Evolutionary conservation across 306 rosid species (phyloP).

Genomic region (Quercus glauca): DNA sequence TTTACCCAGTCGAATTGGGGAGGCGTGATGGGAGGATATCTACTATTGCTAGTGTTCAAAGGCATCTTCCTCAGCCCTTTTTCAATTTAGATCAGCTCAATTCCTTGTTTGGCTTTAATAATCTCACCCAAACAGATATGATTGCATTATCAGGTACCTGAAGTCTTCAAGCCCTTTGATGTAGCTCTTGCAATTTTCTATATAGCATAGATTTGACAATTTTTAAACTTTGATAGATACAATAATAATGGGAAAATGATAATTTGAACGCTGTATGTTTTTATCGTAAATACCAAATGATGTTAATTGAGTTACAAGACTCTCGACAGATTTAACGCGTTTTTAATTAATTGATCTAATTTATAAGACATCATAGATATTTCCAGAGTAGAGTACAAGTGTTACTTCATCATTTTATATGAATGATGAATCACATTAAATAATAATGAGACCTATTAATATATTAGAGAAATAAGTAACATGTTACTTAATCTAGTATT

Average conservation of each 20-base stretch:
- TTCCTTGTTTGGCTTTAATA: constrained; percentile 15
- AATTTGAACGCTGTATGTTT: too few species aligned
- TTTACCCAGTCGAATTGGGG: constrained; percentile 35
- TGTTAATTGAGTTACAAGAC: accelerated
- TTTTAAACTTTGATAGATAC: too few species aligned
- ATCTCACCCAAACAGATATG: constrained; percentile 38
- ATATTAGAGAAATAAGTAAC: too few species aligned
- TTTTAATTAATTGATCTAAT: too few species aligned
- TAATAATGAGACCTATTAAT: too few species aligned
- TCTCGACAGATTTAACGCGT: too few species aligned
- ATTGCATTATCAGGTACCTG: constrained; percentile 41
- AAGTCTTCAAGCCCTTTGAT: neutral
- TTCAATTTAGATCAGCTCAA: constrained; percentile 36
- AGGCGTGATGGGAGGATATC: constrained; percentile 37
- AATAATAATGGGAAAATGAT: too few species aligned
- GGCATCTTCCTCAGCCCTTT: constrained; percentile 28
- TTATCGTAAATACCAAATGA: accelerated
- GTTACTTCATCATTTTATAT: too few species aligned
- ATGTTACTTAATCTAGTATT: too few species aligned
- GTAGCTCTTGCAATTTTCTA: neutral
- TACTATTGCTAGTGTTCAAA: constrained; percentile 30
- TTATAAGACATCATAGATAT: too few species aligned
- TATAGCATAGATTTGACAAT: neutral
- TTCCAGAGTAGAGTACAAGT: accelerated
- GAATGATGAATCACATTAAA: too few species aligned